phyloP scores from a whole-genome alignment of 2,329 filamentous ascomycete genomes.

The Aspergillus floridensis region DNA sequence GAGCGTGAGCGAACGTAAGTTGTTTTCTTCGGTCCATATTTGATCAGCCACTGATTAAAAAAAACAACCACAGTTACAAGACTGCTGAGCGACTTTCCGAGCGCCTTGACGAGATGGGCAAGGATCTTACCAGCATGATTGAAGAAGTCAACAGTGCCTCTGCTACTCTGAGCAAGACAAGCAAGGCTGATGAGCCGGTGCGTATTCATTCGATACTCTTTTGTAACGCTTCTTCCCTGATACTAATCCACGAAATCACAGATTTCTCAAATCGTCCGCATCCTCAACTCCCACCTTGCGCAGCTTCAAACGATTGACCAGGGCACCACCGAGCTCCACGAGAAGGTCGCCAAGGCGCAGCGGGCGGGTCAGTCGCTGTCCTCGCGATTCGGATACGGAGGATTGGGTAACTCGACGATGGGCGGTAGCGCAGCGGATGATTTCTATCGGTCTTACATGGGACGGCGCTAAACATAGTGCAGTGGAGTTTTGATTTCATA shows the following conservation, averaged over 20 bases:
- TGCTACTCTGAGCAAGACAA: conserved; percentile 82
- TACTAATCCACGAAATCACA: conserved; percentile 37
- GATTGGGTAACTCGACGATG: conserved; percentile 34
- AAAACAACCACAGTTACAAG: conserved; percentile 61
- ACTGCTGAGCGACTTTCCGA: conserved; percentile 90
- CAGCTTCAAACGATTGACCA: conserved; percentile 93
- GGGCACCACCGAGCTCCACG: conserved; percentile 74
- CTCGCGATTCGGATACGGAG: conserved; percentile 35
- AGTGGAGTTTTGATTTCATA: neutral
- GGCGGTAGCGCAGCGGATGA: conserved; percentile 64
- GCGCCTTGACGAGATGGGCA: conserved; percentile 87
- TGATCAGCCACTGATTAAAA: conserved; percentile 20
- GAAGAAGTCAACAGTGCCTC: conserved; percentile 95
- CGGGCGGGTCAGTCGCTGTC: conserved; percentile 65
- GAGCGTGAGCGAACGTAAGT: conserved; percentile 85
- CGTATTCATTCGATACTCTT: conserved; percentile 38
- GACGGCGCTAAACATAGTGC: conserved; percentile 54
- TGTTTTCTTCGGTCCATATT: neutral
- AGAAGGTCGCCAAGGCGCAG: conserved; percentile 78
- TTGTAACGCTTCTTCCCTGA: neutral
- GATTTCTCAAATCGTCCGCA: conserved; percentile 91
- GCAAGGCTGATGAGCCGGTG: conserved; percentile 84
- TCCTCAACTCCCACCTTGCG: conserved; percentile 87
- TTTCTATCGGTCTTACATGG: conserved; percentile 87
- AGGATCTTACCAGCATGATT: conserved; percentile 92